These are phyloP conservation scores for Chytriomyces sp. DNA, from an alignment of 192 early-diverging fungal species.

Conservation along the genomic window DNA sequence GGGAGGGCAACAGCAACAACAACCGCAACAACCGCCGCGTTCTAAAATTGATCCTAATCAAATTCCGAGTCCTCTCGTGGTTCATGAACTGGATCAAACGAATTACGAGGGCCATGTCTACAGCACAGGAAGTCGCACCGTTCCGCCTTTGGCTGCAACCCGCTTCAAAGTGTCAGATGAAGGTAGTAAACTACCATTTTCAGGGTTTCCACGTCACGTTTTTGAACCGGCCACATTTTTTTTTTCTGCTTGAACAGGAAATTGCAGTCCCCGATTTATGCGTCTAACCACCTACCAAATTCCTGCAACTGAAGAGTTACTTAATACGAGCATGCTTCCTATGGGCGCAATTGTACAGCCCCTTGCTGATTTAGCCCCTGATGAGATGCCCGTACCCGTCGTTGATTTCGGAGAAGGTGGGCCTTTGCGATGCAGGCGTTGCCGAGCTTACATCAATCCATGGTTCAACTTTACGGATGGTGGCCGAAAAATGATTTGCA, in stretches of 20 bases:
- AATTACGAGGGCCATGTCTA: conserved; percentile 70
- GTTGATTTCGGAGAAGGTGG: conserved; percentile 87
- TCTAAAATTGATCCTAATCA: conserved; percentile 87
- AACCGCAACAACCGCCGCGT: conserved; percentile 38
- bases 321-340: conserved; percentile 79
- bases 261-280: conserved; percentile 84
- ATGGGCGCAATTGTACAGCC: conserved; percentile 91
- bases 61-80: conserved; percentile 86
- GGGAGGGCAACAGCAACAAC: conserved; percentile 10
- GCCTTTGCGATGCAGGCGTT: conserved; percentile 87
- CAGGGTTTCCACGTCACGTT: not conserved
- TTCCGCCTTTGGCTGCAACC: conserved; percentile 81
- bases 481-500: conserved; percentile 91
- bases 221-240: not conserved
- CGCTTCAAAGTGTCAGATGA: conserved; percentile 85
- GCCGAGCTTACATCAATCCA: conserved; percentile 95
- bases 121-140: conserved; percentile 70
- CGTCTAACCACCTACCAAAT: conserved; percentile 88
- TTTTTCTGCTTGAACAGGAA: conserved; percentile 29
- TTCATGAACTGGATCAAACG: conserved; percentile 83
- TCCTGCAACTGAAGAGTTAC: conserved; percentile 80
- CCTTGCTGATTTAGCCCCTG: conserved; percentile 77
- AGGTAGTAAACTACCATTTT: conserved; percentile 50
- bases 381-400: conserved; percentile 79
- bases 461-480: conserved; percentile 86